Conservation (phyloP, 768 basidiomycete genomes). For the Kwoniella europaea region DNA sequence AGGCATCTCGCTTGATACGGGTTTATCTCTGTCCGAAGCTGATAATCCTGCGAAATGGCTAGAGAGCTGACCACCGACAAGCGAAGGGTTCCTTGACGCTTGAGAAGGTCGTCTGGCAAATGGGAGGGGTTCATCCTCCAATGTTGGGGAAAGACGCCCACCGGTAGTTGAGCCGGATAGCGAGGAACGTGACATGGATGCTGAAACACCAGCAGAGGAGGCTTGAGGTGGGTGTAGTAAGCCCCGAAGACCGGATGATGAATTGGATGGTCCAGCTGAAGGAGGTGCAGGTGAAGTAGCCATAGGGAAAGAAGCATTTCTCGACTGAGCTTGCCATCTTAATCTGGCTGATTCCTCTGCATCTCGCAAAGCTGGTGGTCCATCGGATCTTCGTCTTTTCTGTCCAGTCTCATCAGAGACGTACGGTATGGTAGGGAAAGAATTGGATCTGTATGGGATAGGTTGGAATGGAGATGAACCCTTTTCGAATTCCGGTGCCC, state of each 20-base stretch:
- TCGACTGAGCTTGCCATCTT: conserved; percentile 45
- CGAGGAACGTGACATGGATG: conserved; percentile 17
- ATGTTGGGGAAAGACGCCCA: conserved; percentile 17
- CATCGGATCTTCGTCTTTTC: conserved; percentile 46
- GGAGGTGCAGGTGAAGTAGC: conserved; percentile 11
- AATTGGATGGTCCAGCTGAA: conserved; percentile 5
- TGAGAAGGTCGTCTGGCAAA: conserved; percentile 19
- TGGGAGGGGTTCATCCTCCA: conserved; percentile 10
- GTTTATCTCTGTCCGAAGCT: conserved; percentile 25
- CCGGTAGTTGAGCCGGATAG: conserved; percentile 17
- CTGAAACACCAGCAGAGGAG: conserved; percentile 30
- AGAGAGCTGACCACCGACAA: conserved; percentile 47
- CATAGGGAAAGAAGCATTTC: conserved; percentile 46
- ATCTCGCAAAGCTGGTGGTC: conserved; percentile 32
- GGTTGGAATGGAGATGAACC: conserved; percentile 13
- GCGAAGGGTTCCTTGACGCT: conserved; percentile 36
- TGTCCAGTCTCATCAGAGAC: conserved; percentile 34
- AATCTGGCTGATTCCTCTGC: conserved; percentile 45
- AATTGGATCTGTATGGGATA: conserved; percentile 22
- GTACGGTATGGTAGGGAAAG: conserved; percentile 22
- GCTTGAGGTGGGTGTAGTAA: conserved; percentile 34
- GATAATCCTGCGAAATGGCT: conserved; percentile 45
- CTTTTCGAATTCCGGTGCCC: conserved; percentile 43
- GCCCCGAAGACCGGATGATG: conserved; percentile 11
- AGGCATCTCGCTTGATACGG: conserved; percentile 25